phyloP scores from a whole-genome alignment of 2,329 filamentous ascomycete species.

The Ophiostoma piceae region DNA sequence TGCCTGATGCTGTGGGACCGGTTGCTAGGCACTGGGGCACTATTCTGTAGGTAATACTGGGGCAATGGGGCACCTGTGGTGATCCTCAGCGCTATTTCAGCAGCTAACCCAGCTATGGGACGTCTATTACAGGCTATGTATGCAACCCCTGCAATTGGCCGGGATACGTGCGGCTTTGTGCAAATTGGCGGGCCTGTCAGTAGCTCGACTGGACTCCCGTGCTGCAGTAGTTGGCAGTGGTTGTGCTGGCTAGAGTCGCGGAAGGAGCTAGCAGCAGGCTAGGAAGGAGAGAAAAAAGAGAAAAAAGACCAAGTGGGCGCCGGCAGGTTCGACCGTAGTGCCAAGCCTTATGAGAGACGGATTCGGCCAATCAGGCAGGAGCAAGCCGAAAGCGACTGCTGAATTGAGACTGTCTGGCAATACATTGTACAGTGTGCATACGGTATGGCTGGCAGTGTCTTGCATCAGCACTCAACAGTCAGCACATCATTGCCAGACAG shows the following conservation, averaged over 20 bases:
- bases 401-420: not conserved
- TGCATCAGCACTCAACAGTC: not conserved
- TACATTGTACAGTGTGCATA: not conserved
- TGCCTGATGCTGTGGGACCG: not conserved
- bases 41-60: not conserved
- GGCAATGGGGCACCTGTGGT: not conserved
- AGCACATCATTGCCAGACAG: not conserved
- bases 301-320: not conserved
- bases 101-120: not conserved
- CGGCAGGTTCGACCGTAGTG: slow-evolving; percentile 1
- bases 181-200: slow-evolving; percentile 3
- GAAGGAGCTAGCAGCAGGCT: not conserved
- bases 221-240: not conserved
- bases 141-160: not conserved
- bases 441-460: not conserved
- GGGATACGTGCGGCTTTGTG: not conserved
- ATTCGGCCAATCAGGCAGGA: not conserved
- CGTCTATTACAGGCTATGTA: slow-evolving; percentile 1
- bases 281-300: not conserved
- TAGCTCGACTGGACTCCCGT: not conserved
- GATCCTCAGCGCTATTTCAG: not conserved
- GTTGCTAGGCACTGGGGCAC: slow-evolving; percentile 1
- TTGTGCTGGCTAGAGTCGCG: not conserved
- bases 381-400: not conserved
- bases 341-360: not conserved